Conservation (phyloP, 2,329 filamentous ascomycete species). For the Zymoseptoria ardabiliae region DNA sequence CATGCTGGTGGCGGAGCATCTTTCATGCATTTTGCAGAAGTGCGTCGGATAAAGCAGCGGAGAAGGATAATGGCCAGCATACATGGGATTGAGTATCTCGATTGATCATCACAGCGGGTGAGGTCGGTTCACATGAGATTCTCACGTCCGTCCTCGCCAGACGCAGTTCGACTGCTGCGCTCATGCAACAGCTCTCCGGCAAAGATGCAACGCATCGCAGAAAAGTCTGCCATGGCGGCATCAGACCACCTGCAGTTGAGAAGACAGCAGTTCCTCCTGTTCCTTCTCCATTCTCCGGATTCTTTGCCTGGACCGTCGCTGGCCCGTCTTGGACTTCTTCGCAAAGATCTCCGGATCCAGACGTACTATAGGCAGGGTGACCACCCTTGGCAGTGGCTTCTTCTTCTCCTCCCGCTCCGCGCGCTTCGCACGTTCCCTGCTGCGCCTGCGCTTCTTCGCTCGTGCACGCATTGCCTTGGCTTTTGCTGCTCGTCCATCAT, state of each 20-base stretch:
- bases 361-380: background rate
- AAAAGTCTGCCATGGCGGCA: background rate
- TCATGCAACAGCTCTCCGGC: too few species aligned
- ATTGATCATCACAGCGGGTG: too few species aligned
- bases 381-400: background rate
- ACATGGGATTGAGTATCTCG: too few species aligned
- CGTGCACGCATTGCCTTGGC: background rate
- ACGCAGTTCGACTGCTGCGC: background rate
- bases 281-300: background rate
- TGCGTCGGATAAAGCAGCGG: too few species aligned
- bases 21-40: too few species aligned
- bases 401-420: background rate
- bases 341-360: background rate
- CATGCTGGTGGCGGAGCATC: too few species aligned
- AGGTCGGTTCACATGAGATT: too few species aligned
- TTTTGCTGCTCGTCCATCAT: background rate
- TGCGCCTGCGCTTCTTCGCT: background rate
- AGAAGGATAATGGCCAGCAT: too few species aligned
- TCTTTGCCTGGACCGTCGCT: background rate
- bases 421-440: background rate
- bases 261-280: background rate
- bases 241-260: background rate
- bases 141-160: background rate
- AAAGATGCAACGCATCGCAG: background rate
- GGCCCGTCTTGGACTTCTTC: background rate